Base-by-base conservation (phyloP, 1,139 yeast genomes). In the Suhomyces taliae region DNA sequence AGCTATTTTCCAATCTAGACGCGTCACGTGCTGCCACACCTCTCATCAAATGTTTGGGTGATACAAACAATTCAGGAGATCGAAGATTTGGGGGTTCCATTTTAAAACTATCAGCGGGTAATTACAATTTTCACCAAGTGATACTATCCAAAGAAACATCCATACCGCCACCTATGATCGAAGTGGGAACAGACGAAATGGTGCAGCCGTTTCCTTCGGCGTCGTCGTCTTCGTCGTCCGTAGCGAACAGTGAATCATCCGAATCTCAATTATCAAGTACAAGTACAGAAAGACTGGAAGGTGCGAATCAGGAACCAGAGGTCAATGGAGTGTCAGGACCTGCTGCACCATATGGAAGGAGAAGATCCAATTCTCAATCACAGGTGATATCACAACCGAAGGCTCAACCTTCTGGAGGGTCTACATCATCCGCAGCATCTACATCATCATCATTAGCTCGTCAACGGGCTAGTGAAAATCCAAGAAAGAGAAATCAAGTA, bases 281-380 rank as follows among this genome's bases (percentile, higher is more conserved):
- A 27, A 27, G 11, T 9, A 8, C 11, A 15, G n/a, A 27, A 19
- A 19, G 38, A 27, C 14, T 7, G 14, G 29, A 36, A 29, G 11
- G 31, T 32, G 15, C 32, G 32, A 29, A 9, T 29, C 11, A 11
- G n/a, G 32, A 29, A 29, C n/a, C 32, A 9, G 32, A 29, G n/a
- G 4, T 7, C 11, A 29, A 29, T 11, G 32, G 32, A 11, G 32
- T 29, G 6, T 9, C 32, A 8, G 29, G 37, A 2, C 5, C 44
- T 8, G n/a, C 37, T 2, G 26, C 40, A 0, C 34, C 27, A 3
- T 44, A 44, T 24, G 61, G 62, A 19, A 52, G 73, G 40, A 64
- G 66, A 52, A 56, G 79, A 47, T 71, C 77, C 37, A 73, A 74
- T 53, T 72, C 78, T 6, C 74, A 67, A 53, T 67, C 73, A 1